Evolutionary conservation across 306 rosid genomes (phyloP).

Genomic region (Rosa rugosa): DNA sequence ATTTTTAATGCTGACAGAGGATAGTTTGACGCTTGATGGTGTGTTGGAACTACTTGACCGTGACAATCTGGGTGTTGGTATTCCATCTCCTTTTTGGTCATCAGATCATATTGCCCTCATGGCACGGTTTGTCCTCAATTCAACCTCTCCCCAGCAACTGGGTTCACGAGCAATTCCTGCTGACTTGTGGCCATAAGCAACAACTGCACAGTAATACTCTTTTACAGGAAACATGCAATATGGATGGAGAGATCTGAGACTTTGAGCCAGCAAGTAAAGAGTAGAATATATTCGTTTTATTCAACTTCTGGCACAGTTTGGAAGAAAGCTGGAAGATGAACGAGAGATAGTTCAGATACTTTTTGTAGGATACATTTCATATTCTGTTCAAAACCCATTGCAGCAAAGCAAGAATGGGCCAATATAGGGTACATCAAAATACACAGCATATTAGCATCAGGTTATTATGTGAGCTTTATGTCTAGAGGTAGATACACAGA

Average conservation of each 20-base stretch:
- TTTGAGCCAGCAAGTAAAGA: background rate
- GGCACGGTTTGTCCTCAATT: conserved; percentile 24
- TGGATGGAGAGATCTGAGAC: background rate
- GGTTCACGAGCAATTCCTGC: background rate
- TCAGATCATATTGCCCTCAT: conserved; percentile 42
- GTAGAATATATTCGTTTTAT: background rate
- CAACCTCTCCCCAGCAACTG: background rate
- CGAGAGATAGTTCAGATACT: background rate
- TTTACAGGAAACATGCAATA: background rate
- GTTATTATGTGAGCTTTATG: background rate
- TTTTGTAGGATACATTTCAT: background rate
- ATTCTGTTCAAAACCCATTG: background rate
- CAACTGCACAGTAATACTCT: background rate
- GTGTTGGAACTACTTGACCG: conserved; percentile 35
- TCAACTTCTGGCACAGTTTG: background rate
- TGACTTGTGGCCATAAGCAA: conserved; percentile 14
- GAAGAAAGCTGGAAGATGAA: background rate
- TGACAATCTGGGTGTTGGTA: conserved; percentile 1
- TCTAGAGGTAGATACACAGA: background rate
- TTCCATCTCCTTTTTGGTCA: conserved; percentile 37
- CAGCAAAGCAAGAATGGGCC: background rate
- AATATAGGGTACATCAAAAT: background rate
- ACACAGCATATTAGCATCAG: background rate
- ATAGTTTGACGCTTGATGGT: conserved; percentile 31
- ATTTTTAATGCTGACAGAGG: conserved; percentile 19